Percentiles rank a stretch among this genome's conserved stretches.
These are phyloP conservation scores for Cystobasidium pallidum DNA, from an alignment of 1,284 basidiomycete genomes.

Conservation along the genomic window DNA sequence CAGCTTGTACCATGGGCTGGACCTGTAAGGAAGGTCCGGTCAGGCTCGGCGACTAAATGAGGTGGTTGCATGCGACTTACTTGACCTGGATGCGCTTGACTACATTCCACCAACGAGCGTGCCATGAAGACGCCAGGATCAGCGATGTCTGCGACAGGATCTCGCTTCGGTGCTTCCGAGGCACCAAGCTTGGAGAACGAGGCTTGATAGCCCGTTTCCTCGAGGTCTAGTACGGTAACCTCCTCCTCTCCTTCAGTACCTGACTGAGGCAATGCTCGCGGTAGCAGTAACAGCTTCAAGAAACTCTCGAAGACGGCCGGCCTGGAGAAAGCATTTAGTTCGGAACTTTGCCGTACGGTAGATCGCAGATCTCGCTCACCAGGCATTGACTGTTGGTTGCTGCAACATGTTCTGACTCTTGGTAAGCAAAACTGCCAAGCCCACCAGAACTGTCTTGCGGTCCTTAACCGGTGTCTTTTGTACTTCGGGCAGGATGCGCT, in stretches of 20 bases:
- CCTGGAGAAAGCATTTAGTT: slow-evolving; percentile 60
- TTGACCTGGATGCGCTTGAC: slow-evolving; percentile 56
- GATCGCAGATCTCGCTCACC: slow-evolving; percentile 66
- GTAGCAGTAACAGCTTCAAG: slow-evolving; percentile 74
- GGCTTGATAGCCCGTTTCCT: slow-evolving; percentile 90
- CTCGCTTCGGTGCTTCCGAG: slow-evolving; percentile 60
- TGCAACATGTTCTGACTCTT: slow-evolving; percentile 70
- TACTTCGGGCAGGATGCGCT: slow-evolving; percentile 78
- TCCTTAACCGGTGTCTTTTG: slow-evolving; percentile 78
- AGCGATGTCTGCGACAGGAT: slow-evolving; percentile 58
- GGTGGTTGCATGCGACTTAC: slow-evolving; percentile 49
- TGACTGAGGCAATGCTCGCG: slow-evolving; percentile 65
- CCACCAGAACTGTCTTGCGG: slow-evolving; percentile 82
- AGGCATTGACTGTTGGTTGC: slow-evolving; percentile 66
- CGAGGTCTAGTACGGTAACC: slow-evolving; percentile 77
- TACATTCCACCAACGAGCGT: slow-evolving; percentile 54
- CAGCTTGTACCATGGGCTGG: slow-evolving; percentile 54
- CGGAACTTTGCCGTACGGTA: too few species aligned
- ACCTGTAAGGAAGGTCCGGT: slow-evolving; percentile 44
- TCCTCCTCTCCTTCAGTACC: slow-evolving; percentile 64
- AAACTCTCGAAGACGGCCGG: slow-evolving; percentile 70
- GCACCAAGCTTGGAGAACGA: slow-evolving; percentile 89
- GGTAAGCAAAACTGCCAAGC: slow-evolving; percentile 76
- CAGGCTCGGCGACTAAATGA: neutral
- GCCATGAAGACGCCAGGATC: slow-evolving; percentile 58